Conservation (phyloP, 2,329 filamentous ascomycete species). For the Fusarium sp. region DNA sequence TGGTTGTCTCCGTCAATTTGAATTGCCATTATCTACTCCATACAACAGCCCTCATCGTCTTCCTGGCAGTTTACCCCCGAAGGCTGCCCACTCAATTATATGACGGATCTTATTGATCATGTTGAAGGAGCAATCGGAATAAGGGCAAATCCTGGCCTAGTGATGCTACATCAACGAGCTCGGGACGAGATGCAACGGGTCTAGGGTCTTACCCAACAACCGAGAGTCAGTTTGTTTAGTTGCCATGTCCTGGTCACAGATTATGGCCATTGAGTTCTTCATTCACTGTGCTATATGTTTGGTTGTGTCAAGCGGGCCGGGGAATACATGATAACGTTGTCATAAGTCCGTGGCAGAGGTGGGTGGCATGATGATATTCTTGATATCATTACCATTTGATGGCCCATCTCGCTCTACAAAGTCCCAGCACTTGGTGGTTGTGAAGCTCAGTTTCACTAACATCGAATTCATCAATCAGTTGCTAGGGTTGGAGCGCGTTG, state of each 20-base stretch:
- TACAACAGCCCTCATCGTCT: not conserved
- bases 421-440: not conserved
- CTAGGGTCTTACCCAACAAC: constrained; percentile 20
- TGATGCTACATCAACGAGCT: constrained; percentile 12
- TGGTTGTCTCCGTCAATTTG: not conserved
- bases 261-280: constrained; percentile 12
- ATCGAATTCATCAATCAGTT: not conserved
- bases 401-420: not conserved
- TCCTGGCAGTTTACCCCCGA: not conserved
- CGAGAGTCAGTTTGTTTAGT: constrained; percentile 19
- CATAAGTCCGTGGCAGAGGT: not conserved
- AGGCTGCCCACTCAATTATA: not conserved
- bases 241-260: constrained; percentile 25
- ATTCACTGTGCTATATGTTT: not conserved
- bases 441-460: not conserved
- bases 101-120: not conserved
- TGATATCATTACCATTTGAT: not conserved
- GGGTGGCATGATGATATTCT: not conserved
- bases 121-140: not conserved
- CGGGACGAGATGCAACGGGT: constrained; percentile 14
- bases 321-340: not conserved
- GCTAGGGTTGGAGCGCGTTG: not conserved
- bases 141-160: not conserved
- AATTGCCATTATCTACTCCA: not conserved
- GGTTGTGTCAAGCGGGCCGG: not conserved